These are phyloP conservation scores for Wallemia ichthyophaga DNA, from an alignment of 1,284 basidiomycete species.

Conservation along the genomic window DNA sequence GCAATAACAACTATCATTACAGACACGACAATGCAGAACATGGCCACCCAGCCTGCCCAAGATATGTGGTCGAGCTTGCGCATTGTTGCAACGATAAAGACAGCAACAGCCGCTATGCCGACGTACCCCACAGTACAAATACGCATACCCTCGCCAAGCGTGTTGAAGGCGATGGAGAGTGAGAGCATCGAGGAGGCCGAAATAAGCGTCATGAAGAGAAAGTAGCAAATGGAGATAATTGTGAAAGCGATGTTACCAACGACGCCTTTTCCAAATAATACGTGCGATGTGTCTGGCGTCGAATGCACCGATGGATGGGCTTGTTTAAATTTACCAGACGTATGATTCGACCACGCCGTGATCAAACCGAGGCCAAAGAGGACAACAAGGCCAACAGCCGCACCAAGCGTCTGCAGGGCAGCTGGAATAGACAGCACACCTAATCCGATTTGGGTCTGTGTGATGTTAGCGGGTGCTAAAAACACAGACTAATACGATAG, in stretches of 20 bases:
- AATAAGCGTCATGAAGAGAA: not conserved
- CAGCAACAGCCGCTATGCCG: slow-evolving; percentile 6
- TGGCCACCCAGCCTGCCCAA: not conserved
- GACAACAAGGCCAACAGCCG: not conserved
- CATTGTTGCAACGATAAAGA: not conserved
- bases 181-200: slow-evolving; percentile 8
- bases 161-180: slow-evolving; percentile 17
- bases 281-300: not conserved
- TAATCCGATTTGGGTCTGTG: slow-evolving; percentile 2
- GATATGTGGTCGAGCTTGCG: not conserved
- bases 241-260: slow-evolving; percentile 1
- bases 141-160: slow-evolving; percentile 9
- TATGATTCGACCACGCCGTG: slow-evolving; percentile 1
- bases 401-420: slow-evolving; percentile 1
- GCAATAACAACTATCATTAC: not conserved
- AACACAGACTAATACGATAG: too few relatives aligned
- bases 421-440: slow-evolving; percentile 2
- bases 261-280: slow-evolving; percentile 4
- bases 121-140: slow-evolving; percentile 9
- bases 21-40: not conserved
- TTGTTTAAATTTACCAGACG: not conserved
- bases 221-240: not conserved
- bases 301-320: not conserved
- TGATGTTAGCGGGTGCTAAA: not conserved
- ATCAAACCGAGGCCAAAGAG: slow-evolving; percentile 1